A percentile compares a stretch with the other conserved stretches of the same genome.
phyloP scores from a whole-genome alignment of 1,284 basidiomycete species.

The Termitomyces sp. region DNA sequence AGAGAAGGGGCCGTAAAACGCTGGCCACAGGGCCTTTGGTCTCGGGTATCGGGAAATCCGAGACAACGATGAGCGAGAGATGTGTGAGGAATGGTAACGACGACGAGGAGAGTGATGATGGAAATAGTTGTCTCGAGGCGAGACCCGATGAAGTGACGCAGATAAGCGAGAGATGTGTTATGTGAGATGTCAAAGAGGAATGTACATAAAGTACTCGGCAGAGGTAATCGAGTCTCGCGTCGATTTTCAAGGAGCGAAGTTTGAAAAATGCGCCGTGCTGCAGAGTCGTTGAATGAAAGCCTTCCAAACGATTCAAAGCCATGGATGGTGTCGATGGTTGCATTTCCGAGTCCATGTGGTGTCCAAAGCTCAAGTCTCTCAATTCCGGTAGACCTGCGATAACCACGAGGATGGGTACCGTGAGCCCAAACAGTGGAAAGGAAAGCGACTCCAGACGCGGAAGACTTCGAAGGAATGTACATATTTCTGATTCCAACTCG shows the following conservation, averaged over 20 bases:
- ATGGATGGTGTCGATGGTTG: neutral
- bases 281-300: neutral
- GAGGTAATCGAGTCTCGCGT: neutral
- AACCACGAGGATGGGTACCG: neutral
- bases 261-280: neutral
- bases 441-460: neutral
- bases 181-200: neutral
- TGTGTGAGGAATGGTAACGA: neutral
- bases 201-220: neutral
- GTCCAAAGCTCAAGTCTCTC: neutral
- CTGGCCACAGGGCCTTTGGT: neutral
- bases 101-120: neutral
- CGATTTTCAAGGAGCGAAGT: neutral
- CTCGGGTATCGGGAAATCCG: neutral
- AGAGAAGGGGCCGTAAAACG: neutral
- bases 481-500: neutral
- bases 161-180: neutral
- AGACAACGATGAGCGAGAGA: neutral
- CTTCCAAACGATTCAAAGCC: neutral
- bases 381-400: neutral
- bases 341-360: neutral
- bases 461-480: neutral
- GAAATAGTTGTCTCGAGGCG: neutral
- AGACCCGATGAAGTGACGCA: neutral
- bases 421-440: neutral